Evolutionary conservation across 352 stramenopile genomes (phyloP).

Genomic region (Thalassiosira hispida): DNA sequence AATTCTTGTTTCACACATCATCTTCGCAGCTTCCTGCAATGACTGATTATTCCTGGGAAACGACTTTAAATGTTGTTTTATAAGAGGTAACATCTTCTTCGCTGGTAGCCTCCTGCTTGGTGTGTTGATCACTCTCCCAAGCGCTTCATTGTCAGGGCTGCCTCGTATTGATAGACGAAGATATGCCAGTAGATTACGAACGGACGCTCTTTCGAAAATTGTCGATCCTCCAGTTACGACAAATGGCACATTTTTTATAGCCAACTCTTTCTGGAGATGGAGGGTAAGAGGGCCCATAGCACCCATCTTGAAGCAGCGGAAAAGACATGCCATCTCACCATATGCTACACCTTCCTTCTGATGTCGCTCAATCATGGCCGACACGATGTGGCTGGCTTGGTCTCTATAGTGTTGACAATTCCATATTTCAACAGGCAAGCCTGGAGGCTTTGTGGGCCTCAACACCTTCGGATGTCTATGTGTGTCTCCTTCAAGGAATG

Average conservation of each 20-base stretch:
- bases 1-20: conserved; percentile 13
- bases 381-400: conserved; percentile 28
- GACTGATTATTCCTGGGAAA: neutral
- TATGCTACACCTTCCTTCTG: conserved; percentile 23
- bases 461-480: conserved; percentile 29
- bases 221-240: conserved; percentile 14
- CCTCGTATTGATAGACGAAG: conserved; percentile 20
- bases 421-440: conserved; percentile 29
- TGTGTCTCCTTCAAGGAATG: conserved; percentile 24
- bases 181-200: conserved; percentile 41
- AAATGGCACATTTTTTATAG: conserved; percentile 22
- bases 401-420: conserved; percentile 1
- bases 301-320: conserved; percentile 44
- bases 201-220: conserved; percentile 23
- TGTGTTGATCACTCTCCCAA: conserved; percentile 36
- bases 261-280: conserved; percentile 25
- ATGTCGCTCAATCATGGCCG: conserved; percentile 28
- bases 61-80: neutral
- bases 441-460: conserved; percentile 12
- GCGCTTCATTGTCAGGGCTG: conserved; percentile 27
- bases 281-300: conserved; percentile 6
- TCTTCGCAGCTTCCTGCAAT: conserved; percentile 30
- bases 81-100: conserved; percentile 14
- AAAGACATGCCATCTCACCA: conserved; percentile 36
- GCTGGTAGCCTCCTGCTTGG: conserved; percentile 22